Evolutionary conservation across 345 rosid species (phyloP).

Genomic region (Populus alba): DNA sequence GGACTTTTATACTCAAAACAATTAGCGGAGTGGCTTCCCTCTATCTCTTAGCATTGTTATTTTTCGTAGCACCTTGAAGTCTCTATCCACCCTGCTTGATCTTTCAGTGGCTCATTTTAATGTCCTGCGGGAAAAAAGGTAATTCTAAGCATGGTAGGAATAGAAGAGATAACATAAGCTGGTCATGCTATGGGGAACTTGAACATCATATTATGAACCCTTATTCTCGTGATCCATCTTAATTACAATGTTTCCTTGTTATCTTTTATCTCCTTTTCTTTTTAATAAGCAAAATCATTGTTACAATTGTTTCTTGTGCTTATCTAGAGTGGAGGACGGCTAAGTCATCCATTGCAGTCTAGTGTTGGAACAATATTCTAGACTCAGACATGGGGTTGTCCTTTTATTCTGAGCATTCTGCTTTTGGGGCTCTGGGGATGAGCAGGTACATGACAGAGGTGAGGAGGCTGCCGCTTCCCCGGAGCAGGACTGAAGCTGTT

Average conservation of each 20-base stretch:
- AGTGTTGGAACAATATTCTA: neutral
- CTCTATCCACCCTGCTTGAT: neutral
- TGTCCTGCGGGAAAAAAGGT: neutral
- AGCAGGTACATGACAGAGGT: constrained; percentile 94
- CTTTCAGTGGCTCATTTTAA: neutral
- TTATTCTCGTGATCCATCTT: neutral
- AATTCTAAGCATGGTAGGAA: neutral
- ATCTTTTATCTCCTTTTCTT: neutral
- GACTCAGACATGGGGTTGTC: neutral
- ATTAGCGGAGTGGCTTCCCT: neutral
- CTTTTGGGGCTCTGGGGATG: constrained; percentile 5
- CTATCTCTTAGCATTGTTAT: neutral
- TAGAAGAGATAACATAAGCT: neutral
- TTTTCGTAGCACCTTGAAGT: neutral
- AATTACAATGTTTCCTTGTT: too few relatives aligned
- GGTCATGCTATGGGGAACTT: neutral
- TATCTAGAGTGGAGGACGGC: neutral
- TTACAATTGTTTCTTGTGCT: too few relatives aligned
- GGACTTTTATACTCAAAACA: neutral
- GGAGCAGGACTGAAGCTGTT: constrained; percentile 64
- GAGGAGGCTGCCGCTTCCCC: constrained; percentile 75
- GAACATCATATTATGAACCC: neutral
- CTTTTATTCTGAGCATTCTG: neutral
- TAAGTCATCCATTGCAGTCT: neutral
- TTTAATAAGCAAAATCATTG: too few relatives aligned